These are phyloP conservation scores for Pleurotus tuoliensis DNA, from an alignment of 768 basidiomycete species.

Conservation along the genomic window DNA sequence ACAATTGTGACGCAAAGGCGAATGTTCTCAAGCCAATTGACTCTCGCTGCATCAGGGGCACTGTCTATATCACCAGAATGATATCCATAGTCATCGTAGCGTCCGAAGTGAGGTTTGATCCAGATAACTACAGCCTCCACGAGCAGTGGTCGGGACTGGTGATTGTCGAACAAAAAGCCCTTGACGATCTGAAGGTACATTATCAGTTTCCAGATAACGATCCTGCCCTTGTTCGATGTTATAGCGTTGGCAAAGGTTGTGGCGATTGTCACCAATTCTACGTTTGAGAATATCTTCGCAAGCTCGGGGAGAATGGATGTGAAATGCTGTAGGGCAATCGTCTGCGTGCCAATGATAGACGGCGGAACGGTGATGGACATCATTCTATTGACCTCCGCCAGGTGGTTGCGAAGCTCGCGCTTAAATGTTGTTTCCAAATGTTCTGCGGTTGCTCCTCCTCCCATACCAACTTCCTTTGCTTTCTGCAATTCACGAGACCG, in stretches of 20 bases:
- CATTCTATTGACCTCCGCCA: constrained; percentile 81
- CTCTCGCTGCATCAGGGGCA: constrained; percentile 67
- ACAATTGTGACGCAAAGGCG: constrained; percentile 88
- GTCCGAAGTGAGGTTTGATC: constrained; percentile 94
- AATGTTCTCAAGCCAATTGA: constrained; percentile 86
- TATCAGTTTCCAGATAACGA: constrained; percentile 89
- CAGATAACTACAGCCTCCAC: constrained; percentile 88
- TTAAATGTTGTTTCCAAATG: constrained; percentile 85
- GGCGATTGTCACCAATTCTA: constrained; percentile 83
- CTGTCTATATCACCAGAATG: constrained; percentile 63
- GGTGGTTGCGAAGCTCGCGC: constrained; percentile 72
- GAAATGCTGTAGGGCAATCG: constrained; percentile 90
- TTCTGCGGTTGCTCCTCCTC: constrained; percentile 77
- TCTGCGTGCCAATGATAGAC: constrained; percentile 95
- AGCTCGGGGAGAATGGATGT: constrained; percentile 89
- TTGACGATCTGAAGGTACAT: constrained; percentile 92
- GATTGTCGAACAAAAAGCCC: constrained; percentile 81
- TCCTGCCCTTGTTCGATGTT: constrained; percentile 74
- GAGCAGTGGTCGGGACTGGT: constrained; percentile 71
- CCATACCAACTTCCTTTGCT: constrained; percentile 72
- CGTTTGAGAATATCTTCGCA: constrained; percentile 70
- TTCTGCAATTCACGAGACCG: constrained; percentile 89
- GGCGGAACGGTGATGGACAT: constrained; percentile 78
- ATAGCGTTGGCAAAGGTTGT: constrained; percentile 87
- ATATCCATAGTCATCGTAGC: constrained; percentile 78